Evolutionary conservation across 257 asterid species (phyloP), one percentile per base, ranked within the genome.

Genomic region (Lantana camara): DNA sequence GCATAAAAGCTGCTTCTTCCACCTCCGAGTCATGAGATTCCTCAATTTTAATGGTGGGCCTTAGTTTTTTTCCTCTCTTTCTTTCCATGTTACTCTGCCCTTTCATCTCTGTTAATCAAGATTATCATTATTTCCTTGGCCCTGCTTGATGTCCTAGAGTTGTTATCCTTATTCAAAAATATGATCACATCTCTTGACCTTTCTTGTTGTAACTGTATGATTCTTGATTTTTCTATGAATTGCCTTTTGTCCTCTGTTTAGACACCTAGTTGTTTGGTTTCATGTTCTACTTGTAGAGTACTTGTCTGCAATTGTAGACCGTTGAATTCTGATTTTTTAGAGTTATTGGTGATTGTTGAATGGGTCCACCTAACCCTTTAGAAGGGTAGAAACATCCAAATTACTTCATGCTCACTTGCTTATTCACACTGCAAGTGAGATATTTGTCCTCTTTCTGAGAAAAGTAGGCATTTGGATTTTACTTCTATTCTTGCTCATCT

Each of bases 1-100:
- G 83, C 61, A 49, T 74, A 38, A 89, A 79, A 82, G 70, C 74
- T 66, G 66, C 72, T 46, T 16, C 75, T 13, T 16, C 70, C 29
- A 22, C 66, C 35, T 48, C 59, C 14, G 86, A 83, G 38, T 67
- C 69, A 2, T 78, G 71, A 80, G 63, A 55, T 10, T 35, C 63
- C 45, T 56, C 8, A 27, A 27, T 50, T 4, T 17, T 16, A 32
- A 9, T 32, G 77, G 66, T 62, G 70, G 60, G 32, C 29, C 59
- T 15, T 59, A 22, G n/a, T n/a, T n/a, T 5, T 30, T 69, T 66
- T 70, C 48, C 57, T 24, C 61, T 52, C 62, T 37, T 24, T 56
- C 7, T 40, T 52, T 51, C 60, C 63, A 48, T 32, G 4, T 13
- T 41, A 40, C 24, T 42, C 50, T 23, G 40, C n/a, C 19, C 17